Evolutionary conservation across 2,329 filamentous ascomycete species (phyloP).

Genomic region (Shiraia bambusicola): DNA sequence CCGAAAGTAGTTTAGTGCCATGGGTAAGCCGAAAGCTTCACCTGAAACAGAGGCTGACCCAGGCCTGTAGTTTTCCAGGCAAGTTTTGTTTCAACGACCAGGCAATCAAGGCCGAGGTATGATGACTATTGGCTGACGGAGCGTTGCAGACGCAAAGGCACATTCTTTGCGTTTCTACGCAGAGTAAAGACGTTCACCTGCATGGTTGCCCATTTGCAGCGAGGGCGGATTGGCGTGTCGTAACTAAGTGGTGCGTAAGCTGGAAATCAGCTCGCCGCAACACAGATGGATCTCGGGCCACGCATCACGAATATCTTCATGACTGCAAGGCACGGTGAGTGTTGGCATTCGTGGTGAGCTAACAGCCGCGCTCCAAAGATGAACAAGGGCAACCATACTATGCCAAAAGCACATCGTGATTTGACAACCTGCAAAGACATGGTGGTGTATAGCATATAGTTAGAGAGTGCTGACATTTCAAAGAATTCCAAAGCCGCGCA

Average conservation of each 20-base stretch:
- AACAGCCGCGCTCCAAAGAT: too few species aligned
- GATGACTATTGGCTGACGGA: slow-evolving; percentile 6
- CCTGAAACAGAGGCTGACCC: slow-evolving; percentile 23
- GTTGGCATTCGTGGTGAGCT: too few species aligned
- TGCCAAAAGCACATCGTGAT: background rate
- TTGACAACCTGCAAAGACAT: too few species aligned
- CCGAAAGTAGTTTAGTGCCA: slow-evolving; percentile 1
- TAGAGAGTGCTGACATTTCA: too few species aligned
- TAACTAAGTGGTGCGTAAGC: too few species aligned
- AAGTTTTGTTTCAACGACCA: slow-evolving; percentile 25
- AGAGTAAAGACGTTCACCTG: slow-evolving; percentile 2
- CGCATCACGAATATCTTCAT: too few species aligned
- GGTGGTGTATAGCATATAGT: too few species aligned
- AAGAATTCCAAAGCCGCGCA: too few species aligned
- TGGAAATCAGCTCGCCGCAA: too few species aligned
- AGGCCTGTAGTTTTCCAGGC: slow-evolving; percentile 13
- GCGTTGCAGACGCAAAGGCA: slow-evolving; percentile 4
- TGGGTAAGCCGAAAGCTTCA: slow-evolving; percentile 24
- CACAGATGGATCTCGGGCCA: too few species aligned
- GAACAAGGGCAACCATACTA: background rate
- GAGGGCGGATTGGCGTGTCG: too few species aligned
- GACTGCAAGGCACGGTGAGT: too few species aligned
- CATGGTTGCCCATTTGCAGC: background rate
- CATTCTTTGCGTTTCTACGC: slow-evolving; percentile 6
- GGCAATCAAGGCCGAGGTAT: slow-evolving; percentile 10